Conservation (phyloP, 495 filamentous ascomycete species). For the Trichoderma reesei region DNA sequence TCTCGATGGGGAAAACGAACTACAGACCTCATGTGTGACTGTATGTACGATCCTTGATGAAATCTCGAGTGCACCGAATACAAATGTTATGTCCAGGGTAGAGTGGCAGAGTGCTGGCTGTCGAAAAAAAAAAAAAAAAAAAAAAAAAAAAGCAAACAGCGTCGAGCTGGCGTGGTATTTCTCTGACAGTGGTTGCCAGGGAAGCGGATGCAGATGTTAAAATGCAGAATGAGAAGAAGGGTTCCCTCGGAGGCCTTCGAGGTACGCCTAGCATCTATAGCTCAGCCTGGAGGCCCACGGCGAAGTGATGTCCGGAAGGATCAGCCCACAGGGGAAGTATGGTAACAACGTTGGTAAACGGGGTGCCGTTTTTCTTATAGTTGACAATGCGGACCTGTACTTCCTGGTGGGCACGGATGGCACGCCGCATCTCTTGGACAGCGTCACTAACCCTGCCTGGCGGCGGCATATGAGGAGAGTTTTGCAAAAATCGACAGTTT, state of each 20-base stretch:
- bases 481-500: constrained; percentile 47
- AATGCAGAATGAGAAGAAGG: not conserved
- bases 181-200: not conserved
- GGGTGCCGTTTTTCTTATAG: constrained; percentile 38
- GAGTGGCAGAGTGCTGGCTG: not conserved
- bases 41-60: not conserved
- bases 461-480: constrained; percentile 27
- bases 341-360: constrained; percentile 36
- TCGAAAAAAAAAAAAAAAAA: not conserved
- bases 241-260: not conserved
- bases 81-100: not conserved
- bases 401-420: constrained; percentile 31
- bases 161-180: not conserved
- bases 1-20: too few relatives aligned
- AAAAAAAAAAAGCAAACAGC: not conserved
- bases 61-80: not conserved
- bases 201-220: too few relatives aligned
- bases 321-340: constrained; percentile 38
- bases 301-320: constrained; percentile 20
- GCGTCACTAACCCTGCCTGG: constrained; percentile 25
- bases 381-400: constrained; percentile 36
- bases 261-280: not conserved
- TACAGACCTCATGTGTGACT: too few relatives aligned
- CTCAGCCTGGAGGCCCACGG: constrained; percentile 37
- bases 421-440: constrained; percentile 28